Base-by-base conservation (phyloP, 441 rosid genomes). In the Erodium moschatum region DNA sequence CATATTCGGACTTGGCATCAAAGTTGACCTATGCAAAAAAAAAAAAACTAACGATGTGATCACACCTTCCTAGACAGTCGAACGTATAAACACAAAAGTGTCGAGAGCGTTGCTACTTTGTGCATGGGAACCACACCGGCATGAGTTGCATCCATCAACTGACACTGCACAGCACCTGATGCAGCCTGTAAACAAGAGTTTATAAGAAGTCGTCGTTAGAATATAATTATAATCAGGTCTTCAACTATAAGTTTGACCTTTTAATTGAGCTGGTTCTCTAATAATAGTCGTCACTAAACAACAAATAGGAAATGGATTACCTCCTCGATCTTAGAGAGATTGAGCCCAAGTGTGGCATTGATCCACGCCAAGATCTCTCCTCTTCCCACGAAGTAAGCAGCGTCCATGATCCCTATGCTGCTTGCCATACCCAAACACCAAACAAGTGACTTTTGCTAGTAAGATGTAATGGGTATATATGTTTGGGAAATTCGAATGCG, bases 1-100 rank as follows among this genome's bases (percentile, higher is more conserved):
- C 65, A 61, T 21, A 61, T 21, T 61, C 65, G n/a, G 65, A 19
- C 65, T 61, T 61, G 6, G 65, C 65, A 10, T 61, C 65, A 61
- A 61, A 61, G 33, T 61, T 61, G 5, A 61, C 65, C 65, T 61
- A 9, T 12, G 20, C 8, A 24, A 2, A 24, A 24, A 2, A 24
- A 24, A 24, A 0, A 24, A 24, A 24, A 24, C 27, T 24, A 24
- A 24, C 27, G 27, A 24, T 24, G 27, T 24, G 2, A 24, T 0
- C 2, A 24, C 27, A 24, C 27, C 27, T 0, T 0, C 27, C 0
- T 0, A 2, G 0, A 24, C 27, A 24, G 27, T 0, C 2, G 2
- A 2, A 24, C 27, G 2, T n/a, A 2, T 24, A 2, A 0, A 61
- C 20, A 11, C 13, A 61, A 4, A 61, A 21, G 33, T 9, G n/a